Base-by-base conservation (phyloP, 2,329 filamentous ascomycete genomes). In the Colletotrichum ledebouriae region DNA sequence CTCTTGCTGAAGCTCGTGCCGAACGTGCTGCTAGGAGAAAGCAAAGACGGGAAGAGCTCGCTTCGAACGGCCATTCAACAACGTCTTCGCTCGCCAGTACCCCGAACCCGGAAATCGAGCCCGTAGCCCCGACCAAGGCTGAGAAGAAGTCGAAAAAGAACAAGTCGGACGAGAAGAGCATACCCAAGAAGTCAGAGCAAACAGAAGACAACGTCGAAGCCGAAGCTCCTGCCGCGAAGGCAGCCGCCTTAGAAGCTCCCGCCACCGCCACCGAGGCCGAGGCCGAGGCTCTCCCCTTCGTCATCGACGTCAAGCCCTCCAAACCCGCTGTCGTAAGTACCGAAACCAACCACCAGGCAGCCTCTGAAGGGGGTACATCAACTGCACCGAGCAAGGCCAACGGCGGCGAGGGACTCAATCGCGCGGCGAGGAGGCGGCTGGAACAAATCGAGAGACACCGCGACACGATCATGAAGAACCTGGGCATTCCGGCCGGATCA, bases 331-430 rank as follows among this genome's bases (percentile, higher is more conserved):
- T 37, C 33, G 33, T 29, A n/a, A 20, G 50, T 42, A 17, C 5
- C 22, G 47, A 56, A 15, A 42, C 13, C 11, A 41, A 11, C 46
- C 44, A 46, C 52, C 33, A 49, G 9, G 55, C 64, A 20, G 25
- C 42, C 42, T 53, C 68, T 5, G 59, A 63, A 17, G 47, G 63
- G 53, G 50, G n/a, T 34, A 59, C 53, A 15, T 62, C 68, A 17
- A 37, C 52, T 20, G 68, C 67, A 12, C 58, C 67, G 29, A 68
- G 62, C 63, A 60, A 58, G 22, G 37, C 50, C 52, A 52, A 52
- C 49, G 49, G 29, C 52, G 68, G 68, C 37, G 63, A 49, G 34
- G 67, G 69, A 12, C 66, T 69, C n/a, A 70, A 70, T 52, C 60
- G 69, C 44, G 69, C 66, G 6, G 69, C 69, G 3, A 64, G 69